Percentiles rank a stretch among this genome's conserved stretches.
These are phyloP conservation scores for Fusarium keratoplasticum DNA, from an alignment of 2,329 filamentous ascomycete genomes.

Conservation along the genomic window DNA sequence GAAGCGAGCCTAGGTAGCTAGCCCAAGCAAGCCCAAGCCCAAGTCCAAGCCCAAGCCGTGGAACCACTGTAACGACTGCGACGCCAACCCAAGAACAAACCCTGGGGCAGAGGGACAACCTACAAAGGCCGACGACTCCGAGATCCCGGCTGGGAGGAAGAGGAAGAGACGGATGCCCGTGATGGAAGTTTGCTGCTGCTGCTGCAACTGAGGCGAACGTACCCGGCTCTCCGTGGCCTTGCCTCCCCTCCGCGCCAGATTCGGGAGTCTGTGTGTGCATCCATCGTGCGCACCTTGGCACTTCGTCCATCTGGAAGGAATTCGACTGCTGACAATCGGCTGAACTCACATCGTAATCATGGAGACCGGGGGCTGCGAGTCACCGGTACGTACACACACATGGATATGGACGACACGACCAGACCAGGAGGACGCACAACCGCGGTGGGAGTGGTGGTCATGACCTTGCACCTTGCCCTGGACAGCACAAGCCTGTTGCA, in stretches of 20 bases:
- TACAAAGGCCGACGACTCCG: constrained; percentile 28
- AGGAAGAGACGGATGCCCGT: not conserved
- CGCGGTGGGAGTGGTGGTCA: constrained; percentile 35
- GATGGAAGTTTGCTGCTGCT: not conserved
- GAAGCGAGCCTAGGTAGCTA: constrained; percentile 29
- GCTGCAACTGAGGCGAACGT: not conserved
- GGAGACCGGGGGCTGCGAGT: not conserved
- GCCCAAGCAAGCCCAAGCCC: constrained; percentile 12
- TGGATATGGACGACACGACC: constrained; percentile 7
- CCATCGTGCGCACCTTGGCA: not conserved
- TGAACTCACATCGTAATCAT: not conserved
- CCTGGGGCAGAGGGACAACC: constrained; percentile 7
- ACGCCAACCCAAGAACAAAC: constrained; percentile 22
- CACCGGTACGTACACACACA: constrained; percentile 11
- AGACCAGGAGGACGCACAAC: constrained; percentile 29
- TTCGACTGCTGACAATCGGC: constrained; percentile 1
- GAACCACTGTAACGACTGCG: constrained; percentile 26
- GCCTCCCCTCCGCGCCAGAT: not conserved
- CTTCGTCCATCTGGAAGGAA: not conserved
- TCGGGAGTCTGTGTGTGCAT: not conserved
- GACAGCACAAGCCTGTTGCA: constrained; percentile 17
- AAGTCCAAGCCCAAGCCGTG: constrained; percentile 26
- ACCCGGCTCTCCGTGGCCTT: not conserved
- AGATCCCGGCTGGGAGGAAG: constrained; percentile 7
- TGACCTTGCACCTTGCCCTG: constrained; percentile 7